Conservation (phyloP, 805 yeast genomes). For the Metschnikowia borealis region DNA sequence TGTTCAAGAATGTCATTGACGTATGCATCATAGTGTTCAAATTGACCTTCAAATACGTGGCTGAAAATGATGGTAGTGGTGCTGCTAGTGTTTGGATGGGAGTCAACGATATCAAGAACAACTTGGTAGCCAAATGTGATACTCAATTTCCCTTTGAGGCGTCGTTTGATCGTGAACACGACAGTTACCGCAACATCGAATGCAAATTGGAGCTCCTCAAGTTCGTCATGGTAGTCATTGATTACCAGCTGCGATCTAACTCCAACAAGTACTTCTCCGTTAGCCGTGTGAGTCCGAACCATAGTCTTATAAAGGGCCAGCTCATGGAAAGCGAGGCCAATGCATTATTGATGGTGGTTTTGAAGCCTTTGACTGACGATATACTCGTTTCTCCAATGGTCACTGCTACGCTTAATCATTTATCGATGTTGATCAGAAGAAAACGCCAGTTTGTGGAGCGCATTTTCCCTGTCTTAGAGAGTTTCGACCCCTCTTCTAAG, state of each 20-base stretch:
- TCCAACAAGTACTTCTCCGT: conserved; percentile 42
- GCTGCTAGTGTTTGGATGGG: conserved; percentile 48
- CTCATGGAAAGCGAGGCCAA: conserved; percentile 65
- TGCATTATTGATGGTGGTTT: conserved; percentile 56
- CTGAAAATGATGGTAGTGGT: conserved; percentile 43
- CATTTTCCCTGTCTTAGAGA: conserved; percentile 55
- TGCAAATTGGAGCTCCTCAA: conserved; percentile 68
- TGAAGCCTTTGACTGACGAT: conserved; percentile 54
- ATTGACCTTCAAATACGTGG: conserved; percentile 42
- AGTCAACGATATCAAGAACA: conserved; percentile 51
- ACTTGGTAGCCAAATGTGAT: conserved; percentile 59
- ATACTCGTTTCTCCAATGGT: conserved; percentile 51
- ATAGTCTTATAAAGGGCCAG: conserved; percentile 56
- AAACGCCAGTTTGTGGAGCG: conserved; percentile 59
- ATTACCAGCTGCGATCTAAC: conserved; percentile 44
- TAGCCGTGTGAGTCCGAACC: conserved; percentile 49
- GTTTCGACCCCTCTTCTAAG: conserved; percentile 57
- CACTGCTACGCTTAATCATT: conserved; percentile 64
- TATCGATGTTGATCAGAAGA: conserved; percentile 58
- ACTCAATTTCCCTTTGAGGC: conserved; percentile 49
- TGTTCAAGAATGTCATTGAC: conserved; percentile 31
- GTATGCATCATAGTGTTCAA: conserved; percentile 40
- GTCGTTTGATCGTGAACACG: conserved; percentile 47
- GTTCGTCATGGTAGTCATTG: conserved; percentile 51
- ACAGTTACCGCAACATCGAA: conserved; percentile 49